Evolutionary conservation across 2,329 filamentous ascomycete genomes (phyloP), one percentile per base, ranked within the genome.

Genomic region (Dryadomyces quercivorus): DNA sequence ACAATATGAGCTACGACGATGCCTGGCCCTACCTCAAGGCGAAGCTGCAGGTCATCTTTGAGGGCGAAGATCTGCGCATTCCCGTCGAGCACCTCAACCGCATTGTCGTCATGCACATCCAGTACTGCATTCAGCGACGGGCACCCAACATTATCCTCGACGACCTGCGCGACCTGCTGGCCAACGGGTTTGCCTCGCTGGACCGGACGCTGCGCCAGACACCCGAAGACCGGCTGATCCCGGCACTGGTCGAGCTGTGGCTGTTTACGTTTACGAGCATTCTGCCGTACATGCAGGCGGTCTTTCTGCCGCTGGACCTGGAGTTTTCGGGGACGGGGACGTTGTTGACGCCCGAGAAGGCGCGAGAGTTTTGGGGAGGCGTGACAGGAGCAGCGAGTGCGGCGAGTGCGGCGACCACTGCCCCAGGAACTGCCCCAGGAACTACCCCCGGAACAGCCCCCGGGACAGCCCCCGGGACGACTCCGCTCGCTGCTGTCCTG

Each of bases 181-280:
- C 76, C n/a, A 86, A 87, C 0, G 93, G 93, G 1, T 98, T 97
- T 64, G 76, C 80, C 34, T 90, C 86, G 2, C 75, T 98, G 2
- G 92, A 95, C 61, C 86, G 91, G 60, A 91, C 88, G 0, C 72
- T 97, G 18, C 80, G 84, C 51, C 81, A 81, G 48, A 83, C 89
- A 0, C 78, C 88, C 0, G 92, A 97, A 63, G 91, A 95, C 57
- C 81, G 85, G 38, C 78, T 97, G n/a, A 89, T 97, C 21, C 88
- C 89, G 0, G 83, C 89, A 55, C 75, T 98, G 1, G 92, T 96
- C 2, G 89, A 95, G 65, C 83, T 96, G 64, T 98, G 93, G 93
- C 81, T 94, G 56, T 84, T 93, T 49, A 91, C 93, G 0, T 96
- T 96, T 63, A 92, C 89, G 2, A 86, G 81, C 7, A 88, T 97